Conservation (phyloP, 345 rosid species). For the Pistacia vera region DNA sequence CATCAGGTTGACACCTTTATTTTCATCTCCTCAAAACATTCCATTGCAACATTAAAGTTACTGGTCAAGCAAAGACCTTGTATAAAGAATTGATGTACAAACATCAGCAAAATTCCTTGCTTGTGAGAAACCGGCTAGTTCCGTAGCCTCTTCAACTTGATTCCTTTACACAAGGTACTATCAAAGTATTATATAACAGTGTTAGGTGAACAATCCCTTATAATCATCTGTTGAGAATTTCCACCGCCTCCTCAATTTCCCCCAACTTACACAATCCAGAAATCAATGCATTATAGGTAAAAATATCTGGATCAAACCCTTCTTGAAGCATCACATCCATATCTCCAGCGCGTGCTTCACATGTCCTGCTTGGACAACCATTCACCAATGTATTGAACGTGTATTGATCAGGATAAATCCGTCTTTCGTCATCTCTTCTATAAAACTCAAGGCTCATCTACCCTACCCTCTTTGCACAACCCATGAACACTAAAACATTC, state of each 20-base stretch:
- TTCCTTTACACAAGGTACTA: slow-evolving; percentile 79
- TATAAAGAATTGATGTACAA: slow-evolving; percentile 72
- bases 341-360: slow-evolving; percentile 81
- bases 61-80: slow-evolving; percentile 73
- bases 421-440: slow-evolving; percentile 61
- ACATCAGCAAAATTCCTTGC: slow-evolving; percentile 70
- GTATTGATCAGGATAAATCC: slow-evolving; percentile 75
- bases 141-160: slow-evolving; percentile 73
- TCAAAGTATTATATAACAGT: slow-evolving; percentile 81
- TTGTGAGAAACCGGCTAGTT: slow-evolving; percentile 65
- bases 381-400: slow-evolving; percentile 82
- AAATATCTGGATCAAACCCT: slow-evolving; percentile 82
- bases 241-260: slow-evolving; percentile 73
- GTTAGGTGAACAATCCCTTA: slow-evolving; percentile 82
- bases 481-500: slow-evolving; percentile 87
- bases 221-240: slow-evolving; percentile 78
- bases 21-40: slow-evolving; percentile 79
- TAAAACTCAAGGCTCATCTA: slow-evolving; percentile 72
- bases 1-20: slow-evolving; percentile 76
- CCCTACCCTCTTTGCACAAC: slow-evolving; percentile 73
- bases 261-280: slow-evolving; percentile 85
- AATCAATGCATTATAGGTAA: slow-evolving; percentile 76
- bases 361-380: slow-evolving; percentile 77
- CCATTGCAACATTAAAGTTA: slow-evolving; percentile 58
- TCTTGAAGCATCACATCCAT: slow-evolving; percentile 90